Base-by-base conservation (phyloP, 2,329 filamentous ascomycete species). In the Didymella arachidicola region DNA sequence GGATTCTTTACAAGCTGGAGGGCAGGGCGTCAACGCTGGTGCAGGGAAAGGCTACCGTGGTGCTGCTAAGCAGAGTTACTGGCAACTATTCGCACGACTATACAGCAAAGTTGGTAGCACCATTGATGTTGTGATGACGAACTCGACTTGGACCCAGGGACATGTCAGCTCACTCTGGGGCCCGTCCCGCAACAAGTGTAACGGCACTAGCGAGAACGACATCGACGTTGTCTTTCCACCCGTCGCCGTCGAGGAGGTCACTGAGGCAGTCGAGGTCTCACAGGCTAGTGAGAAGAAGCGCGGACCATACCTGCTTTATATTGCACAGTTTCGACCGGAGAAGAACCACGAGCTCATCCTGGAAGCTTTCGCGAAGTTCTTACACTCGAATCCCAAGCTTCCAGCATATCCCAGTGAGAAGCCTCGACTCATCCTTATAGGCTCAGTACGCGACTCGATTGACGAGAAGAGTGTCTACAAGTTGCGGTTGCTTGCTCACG, bases 111-210 rank as follows among this genome's bases (percentile, higher is more conserved):
- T 96, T 43, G 95, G 95, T 22, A 86, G 89, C 22, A 88, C 89
- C 16, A 86, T 97, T 43, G 93, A 99, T 72, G 86, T 97, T 0
- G 94, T 98, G 66, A 97, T 98, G 92, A 97, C 95, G 58, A 99
- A 99, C 78, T 97, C 92, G 5, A 91, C 86, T 58, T 99, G 95
- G 95, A 99, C 95, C 0, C 90, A 95, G 65, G 57, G 66, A 11
- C 74, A 98, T 72, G 89, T 98, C 65, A 85, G 87, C 62, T 84
- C 85, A 7, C 83, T 98, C 7, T 98, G 94, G 94, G 89, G 88
- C 0, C 70, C 66, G 7, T 74, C 74, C 34, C 77, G 76, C n/a
- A 70, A 67, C 43, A 69, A 66, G 50, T 72, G 84, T 81, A 73
- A 74, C 67, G 53, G 52, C 80, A 79, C 69, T 82, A 83, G 68